A percentile compares a stretch with the other conserved stretches of the same genome.
Conservation (phyloP, 441 rosid genomes). For the Populus tomentosa region DNA sequence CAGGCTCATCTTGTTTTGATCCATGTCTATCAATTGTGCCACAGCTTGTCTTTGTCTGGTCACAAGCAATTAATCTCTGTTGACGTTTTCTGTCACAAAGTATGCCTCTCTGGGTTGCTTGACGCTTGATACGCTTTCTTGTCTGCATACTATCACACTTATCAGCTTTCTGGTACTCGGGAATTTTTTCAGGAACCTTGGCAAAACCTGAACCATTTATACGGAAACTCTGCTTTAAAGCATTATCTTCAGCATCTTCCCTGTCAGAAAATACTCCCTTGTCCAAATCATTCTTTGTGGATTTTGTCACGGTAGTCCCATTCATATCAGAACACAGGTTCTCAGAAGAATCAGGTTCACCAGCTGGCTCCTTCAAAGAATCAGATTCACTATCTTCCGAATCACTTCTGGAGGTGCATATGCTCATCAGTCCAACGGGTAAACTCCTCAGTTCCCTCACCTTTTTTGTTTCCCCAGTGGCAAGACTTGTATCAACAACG, state of each 20-base stretch:
- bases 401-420: conserved; percentile 29
- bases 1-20: conserved; percentile 15
- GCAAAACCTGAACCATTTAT: conserved; percentile 9
- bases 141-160: conserved; percentile 14
- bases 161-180: conserved; percentile 12
- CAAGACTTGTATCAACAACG: conserved; percentile 60
- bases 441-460: conserved; percentile 56
- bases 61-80: conserved; percentile 27
- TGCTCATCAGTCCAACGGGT: conserved; percentile 35
- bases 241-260: conserved; percentile 16
- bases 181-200: conserved; percentile 9
- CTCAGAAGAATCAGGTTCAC: conserved; percentile 35
- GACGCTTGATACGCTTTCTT: conserved; percentile 24
- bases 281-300: conserved; percentile 9
- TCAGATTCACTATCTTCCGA: conserved; percentile 41
- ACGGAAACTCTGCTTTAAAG: conserved; percentile 7
- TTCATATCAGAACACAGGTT: conserved; percentile 25
- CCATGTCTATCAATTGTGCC: background rate
- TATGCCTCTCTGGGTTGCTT: conserved; percentile 14
- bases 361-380: conserved; percentile 34
- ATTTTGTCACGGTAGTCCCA: conserved; percentile 14
- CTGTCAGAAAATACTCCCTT: conserved; percentile 15
- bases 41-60: conserved; percentile 11
- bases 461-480: conserved; percentile 27
- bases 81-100: conserved; percentile 20